phyloP scores from a whole-genome alignment of 306 rosid species.

The Leucaena leucocephala region DNA sequence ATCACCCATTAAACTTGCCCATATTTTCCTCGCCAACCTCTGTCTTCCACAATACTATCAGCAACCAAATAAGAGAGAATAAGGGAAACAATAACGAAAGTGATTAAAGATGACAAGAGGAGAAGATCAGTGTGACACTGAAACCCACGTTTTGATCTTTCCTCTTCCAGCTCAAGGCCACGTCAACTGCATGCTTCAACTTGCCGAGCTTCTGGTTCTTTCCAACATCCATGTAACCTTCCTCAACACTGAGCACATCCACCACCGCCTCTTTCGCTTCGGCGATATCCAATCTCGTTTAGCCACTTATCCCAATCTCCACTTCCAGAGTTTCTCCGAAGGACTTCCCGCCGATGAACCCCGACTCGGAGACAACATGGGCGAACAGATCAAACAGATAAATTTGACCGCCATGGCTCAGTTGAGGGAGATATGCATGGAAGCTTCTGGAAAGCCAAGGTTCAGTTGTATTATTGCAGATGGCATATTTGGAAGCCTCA shows the following conservation, averaged over 20 bases:
- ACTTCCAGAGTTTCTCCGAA: slow-evolving; percentile 38
- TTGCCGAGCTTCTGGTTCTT: slow-evolving; percentile 43
- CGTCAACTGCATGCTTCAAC: slow-evolving; percentile 42
- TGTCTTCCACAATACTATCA: no score
- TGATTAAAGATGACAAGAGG: neutral
- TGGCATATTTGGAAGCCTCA: slow-evolving; percentile 38
- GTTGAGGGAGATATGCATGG: slow-evolving; percentile 29
- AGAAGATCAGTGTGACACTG: neutral
- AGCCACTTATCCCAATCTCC: slow-evolving; percentile 30
- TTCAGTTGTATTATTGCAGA: slow-evolving; percentile 49
- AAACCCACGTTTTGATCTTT: slow-evolving; percentile 38
- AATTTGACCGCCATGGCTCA: slow-evolving; percentile 2
- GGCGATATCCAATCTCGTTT: slow-evolving; percentile 3
- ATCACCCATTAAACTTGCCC: no score
- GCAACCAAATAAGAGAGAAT: no score
- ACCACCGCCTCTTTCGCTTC: slow-evolving; percentile 20
- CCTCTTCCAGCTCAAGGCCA: slow-evolving; percentile 43
- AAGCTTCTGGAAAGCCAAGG: slow-evolving; percentile 11
- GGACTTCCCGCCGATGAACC: slow-evolving; percentile 36
- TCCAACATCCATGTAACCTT: slow-evolving; percentile 38
- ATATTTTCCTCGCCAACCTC: no score
- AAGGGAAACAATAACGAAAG: no score
- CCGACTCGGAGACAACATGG: neutral
- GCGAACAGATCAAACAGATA: neutral
- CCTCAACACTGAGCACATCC: slow-evolving; percentile 36